Evolutionary conservation across 352 stramenopile species (phyloP).

Genomic region (Pythium folliculosum): DNA sequence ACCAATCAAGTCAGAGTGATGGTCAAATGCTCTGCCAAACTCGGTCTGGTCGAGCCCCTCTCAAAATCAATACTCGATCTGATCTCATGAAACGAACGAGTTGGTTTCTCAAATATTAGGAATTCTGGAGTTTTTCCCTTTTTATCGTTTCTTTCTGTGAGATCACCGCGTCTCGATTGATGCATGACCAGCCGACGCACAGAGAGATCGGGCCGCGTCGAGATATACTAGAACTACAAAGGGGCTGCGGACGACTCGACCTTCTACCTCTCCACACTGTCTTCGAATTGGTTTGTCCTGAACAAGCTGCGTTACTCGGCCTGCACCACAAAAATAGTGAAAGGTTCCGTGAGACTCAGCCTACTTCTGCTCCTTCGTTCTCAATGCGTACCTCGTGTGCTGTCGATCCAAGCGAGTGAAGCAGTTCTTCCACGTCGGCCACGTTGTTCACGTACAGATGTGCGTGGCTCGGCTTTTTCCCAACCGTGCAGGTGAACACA

Average conservation of each 20-base stretch:
- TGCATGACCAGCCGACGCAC: background rate
- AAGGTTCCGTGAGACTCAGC: background rate
- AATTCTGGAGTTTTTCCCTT: background rate
- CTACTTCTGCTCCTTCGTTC: background rate
- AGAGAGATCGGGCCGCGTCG: background rate
- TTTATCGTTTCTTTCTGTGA: background rate
- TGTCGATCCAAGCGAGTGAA: constrained; percentile 55
- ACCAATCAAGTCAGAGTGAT: constrained; percentile 34
- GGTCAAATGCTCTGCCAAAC: constrained; percentile 3
- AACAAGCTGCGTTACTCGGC: background rate
- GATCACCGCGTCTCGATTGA: background rate
- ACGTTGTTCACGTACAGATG: constrained; percentile 91
- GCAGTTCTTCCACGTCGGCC: constrained; percentile 81
- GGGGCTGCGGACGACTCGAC: background rate
- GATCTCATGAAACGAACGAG: background rate
- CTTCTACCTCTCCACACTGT: background rate
- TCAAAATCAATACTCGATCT: constrained; percentile 10
- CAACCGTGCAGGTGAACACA: constrained; percentile 91
- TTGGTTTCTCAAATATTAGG: constrained; percentile 6
- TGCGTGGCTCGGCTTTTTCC: constrained; percentile 90
- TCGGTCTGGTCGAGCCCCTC: constrained; percentile 2
- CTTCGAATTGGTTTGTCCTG: background rate
- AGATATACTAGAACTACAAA: constrained; percentile 4
- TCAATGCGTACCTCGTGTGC: constrained; percentile 15
- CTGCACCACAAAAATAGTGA: background rate